Evolutionary conservation across 495 filamentous ascomycete genomes (phyloP), one percentile per base, ranked within the genome.

Genomic region (Parathielavia hyrcaniae): DNA sequence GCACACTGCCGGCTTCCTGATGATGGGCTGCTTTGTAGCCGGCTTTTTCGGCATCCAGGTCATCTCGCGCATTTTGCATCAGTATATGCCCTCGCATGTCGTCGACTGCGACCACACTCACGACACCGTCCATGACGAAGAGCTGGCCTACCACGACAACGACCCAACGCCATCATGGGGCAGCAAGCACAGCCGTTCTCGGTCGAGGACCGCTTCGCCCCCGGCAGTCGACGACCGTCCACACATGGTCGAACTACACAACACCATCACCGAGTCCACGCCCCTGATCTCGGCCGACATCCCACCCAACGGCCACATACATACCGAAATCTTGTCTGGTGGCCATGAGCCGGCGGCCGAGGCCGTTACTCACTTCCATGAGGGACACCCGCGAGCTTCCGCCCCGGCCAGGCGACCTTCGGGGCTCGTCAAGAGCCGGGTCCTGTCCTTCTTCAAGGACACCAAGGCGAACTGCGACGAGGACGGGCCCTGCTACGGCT

Each of bases 91-190:
- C 0, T 93, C 90, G n/a, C 87, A 93, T 65, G 84, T 95, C 22
- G 92, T 97, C 55, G 90, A 90, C 69, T 98, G 93, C 71, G 87
- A 91, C 53, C 89, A 95, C 68, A 85, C 77, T 39, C 90, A 96
- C 61, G 80, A 81, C 26, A 80, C 79, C 17, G 75, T 80, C 57
- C 69, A 56, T 17, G 55, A 64, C 45, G 67, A 73, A 53, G 59
- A 63, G 52, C 65, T 69, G 58, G 49, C 60, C 8, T 45, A 64
- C 46, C 61, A 73, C 60, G 61, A 60, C 60, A 59, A 60, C 53
- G 53, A 49, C 38, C 41, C 50, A 55, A 11, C 30, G 23, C 30
- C 60, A 61, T 9, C 65, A 50, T 30, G 26, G 26, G 26, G 3
- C 26, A 30, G 26, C 26, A 30, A 30, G 26, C 3, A 6, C 26